Evolutionary conservation across 2,329 filamentous ascomycete species (phyloP).

Genomic region (Periconia sp.): DNA sequence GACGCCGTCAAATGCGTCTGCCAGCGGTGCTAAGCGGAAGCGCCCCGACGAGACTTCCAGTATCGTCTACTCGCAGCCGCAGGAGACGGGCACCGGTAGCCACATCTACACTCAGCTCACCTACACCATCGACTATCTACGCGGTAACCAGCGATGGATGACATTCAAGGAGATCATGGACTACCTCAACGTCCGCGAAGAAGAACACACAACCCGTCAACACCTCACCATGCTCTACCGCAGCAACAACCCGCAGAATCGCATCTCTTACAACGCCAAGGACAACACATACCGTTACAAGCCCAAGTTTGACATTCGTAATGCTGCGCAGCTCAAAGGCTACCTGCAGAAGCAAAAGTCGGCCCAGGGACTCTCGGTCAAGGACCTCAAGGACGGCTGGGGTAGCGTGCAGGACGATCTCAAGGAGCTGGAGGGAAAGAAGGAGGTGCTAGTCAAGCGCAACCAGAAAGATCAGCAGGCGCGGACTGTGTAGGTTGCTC

Average conservation of each 20-base stretch:
- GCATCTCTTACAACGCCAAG: constrained; percentile 63
- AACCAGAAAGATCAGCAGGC: constrained; percentile 92
- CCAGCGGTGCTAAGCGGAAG: constrained; percentile 59
- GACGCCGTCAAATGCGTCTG: constrained; percentile 55
- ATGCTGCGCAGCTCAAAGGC: constrained; percentile 75
- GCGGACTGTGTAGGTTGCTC: constrained; percentile 66
- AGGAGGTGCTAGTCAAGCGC: constrained; percentile 82
- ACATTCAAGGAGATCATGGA: constrained; percentile 77
- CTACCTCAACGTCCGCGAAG: constrained; percentile 75
- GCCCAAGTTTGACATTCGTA: constrained; percentile 82
- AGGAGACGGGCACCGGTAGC: constrained; percentile 74
- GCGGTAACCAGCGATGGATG: constrained; percentile 66
- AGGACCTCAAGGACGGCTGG: constrained; percentile 97
- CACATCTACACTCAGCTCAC: constrained; percentile 87
- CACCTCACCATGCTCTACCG: constrained; percentile 71
- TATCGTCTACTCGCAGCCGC: constrained; percentile 75
- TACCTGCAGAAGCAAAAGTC: constrained; percentile 83
- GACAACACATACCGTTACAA: constrained; percentile 81
- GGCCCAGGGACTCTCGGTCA: constrained; percentile 80
- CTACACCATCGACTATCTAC: constrained; percentile 72
- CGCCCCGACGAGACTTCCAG: constrained; percentile 59
- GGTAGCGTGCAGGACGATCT: constrained; percentile 81
- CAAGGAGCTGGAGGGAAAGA: constrained; percentile 75
- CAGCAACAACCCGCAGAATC: constrained; percentile 61
- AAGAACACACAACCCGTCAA: constrained; percentile 60